Conservation (phyloP, 345 rosid species). For the Excoecaria cochinchinensis region DNA sequence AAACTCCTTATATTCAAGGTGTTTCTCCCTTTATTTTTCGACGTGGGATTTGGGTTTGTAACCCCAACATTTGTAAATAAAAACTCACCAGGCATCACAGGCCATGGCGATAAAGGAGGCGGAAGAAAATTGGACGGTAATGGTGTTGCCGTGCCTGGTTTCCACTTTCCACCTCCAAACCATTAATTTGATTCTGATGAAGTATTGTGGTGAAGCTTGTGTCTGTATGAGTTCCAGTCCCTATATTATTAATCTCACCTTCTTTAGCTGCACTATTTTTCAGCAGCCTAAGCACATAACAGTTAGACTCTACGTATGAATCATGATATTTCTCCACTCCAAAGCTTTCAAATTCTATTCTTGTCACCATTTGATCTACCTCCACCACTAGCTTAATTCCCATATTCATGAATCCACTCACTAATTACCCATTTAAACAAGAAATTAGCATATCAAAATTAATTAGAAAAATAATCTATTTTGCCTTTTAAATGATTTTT, state of each 20-base stretch:
- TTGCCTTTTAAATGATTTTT: no score
- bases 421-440: not conserved
- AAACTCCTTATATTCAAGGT: no score
- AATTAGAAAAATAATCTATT: no score
- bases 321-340: slow-evolving; percentile 43
- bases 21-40: no score
- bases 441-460: no score
- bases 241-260: slow-evolving; percentile 40
- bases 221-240: slow-evolving; percentile 50
- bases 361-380: slow-evolving; percentile 47
- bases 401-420: slow-evolving; percentile 29
- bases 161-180: slow-evolving; percentile 50
- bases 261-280: slow-evolving; percentile 41
- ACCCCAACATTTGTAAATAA: no score
- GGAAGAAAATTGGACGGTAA: slow-evolving; percentile 41
- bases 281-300: slow-evolving; percentile 47
- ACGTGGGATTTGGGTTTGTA: no score
- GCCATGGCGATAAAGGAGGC: slow-evolving; percentile 51
- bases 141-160: slow-evolving; percentile 44
- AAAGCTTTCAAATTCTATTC: slow-evolving; percentile 63
- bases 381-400: slow-evolving; percentile 41
- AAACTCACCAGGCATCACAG: slow-evolving; percentile 59
- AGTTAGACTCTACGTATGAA: slow-evolving; percentile 38
- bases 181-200: slow-evolving; percentile 54
- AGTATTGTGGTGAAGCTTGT: slow-evolving; percentile 54